Evolutionary conservation across 306 rosid genomes (phyloP).

Genomic region (Quercus agrifolia): DNA sequence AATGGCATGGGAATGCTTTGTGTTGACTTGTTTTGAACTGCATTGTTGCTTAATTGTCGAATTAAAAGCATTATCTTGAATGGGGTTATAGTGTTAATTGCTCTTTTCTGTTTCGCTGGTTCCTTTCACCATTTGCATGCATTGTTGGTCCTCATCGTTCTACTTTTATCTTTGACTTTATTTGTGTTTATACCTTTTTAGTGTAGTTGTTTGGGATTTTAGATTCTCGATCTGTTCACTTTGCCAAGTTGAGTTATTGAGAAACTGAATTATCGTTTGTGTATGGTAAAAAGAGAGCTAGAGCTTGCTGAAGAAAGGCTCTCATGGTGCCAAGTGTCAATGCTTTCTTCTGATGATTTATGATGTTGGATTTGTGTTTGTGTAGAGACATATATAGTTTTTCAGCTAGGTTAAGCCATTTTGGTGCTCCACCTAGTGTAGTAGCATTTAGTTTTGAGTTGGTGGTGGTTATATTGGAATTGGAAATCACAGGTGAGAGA

Average conservation of each 20-base stretch:
- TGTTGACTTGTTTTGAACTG: neutral
- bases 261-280: neutral
- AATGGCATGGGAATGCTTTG: neutral
- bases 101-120: neutral
- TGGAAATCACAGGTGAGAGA: neutral
- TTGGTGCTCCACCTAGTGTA: neutral
- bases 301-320: neutral
- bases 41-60: neutral
- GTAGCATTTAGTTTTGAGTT: neutral
- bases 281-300: neutral
- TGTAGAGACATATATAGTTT: neutral
- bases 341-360: neutral
- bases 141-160: neutral
- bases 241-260: neutral
- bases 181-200: neutral
- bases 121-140: neutral
- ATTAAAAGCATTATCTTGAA: neutral
- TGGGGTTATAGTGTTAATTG: neutral
- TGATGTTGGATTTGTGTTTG: neutral
- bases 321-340: neutral
- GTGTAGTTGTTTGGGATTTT: neutral
- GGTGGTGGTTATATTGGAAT: neutral
- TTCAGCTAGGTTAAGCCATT: neutral
- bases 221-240: neutral
- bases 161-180: neutral